phyloP scores from a whole-genome alignment of 129 eudicot species.

The Tanacetum coccineum region DNA sequence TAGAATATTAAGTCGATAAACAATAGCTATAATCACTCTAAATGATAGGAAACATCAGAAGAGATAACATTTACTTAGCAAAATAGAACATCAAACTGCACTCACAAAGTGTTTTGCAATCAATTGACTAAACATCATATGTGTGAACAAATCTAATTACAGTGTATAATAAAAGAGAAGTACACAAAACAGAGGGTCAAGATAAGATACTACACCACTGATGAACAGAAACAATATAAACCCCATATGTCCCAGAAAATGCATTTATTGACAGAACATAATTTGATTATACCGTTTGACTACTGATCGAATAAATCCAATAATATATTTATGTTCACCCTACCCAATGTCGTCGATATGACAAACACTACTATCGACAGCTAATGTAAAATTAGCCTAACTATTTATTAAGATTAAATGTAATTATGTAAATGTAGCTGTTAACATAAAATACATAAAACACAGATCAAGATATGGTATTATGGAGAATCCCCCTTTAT shows the following conservation, averaged over 20 bases:
- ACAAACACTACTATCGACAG: neutral
- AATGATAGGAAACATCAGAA: constrained; percentile 8
- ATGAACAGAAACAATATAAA: neutral
- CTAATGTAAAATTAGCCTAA: constrained; percentile 1
- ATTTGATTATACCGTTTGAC: neutral
- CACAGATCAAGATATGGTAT: neutral
- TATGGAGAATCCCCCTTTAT: neutral
- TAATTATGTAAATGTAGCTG: neutral
- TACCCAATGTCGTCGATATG: constrained; percentile 3
- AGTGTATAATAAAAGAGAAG: neutral
- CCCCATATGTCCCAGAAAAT: neutral
- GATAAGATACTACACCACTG: neutral
- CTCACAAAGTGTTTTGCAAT: neutral
- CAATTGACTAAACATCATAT: constrained; percentile 5
- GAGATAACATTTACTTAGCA: constrained; percentile 14
- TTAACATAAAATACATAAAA: neutral
- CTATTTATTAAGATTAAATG: neutral
- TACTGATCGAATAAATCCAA: constrained; percentile 2
- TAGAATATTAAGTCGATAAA: constrained; percentile 25
- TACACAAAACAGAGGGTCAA: constrained; percentile 6
- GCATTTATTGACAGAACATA: neutral
- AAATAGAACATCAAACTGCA: constrained; percentile 17
- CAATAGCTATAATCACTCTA: constrained; percentile 2
- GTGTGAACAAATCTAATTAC: neutral
- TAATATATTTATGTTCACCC: neutral